Evolutionary conservation across 441 rosid species (phyloP).

Genomic region (Cnidoscolus chayamansa): DNA sequence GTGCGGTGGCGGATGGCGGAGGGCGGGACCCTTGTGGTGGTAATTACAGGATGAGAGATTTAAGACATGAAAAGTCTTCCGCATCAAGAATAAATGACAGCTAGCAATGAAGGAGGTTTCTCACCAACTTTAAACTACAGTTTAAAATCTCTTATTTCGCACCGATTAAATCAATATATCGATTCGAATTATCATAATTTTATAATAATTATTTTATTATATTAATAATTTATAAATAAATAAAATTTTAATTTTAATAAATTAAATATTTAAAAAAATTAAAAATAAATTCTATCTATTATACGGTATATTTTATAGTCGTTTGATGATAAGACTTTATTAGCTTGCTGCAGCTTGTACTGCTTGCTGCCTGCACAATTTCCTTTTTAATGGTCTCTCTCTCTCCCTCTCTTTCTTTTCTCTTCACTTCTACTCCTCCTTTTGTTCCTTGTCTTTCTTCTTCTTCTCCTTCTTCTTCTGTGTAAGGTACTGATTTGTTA

Average conservation of each 20-base stretch:
- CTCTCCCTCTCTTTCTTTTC: constrained; percentile 5
- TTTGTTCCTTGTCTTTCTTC: no score
- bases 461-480: constrained; percentile 10
- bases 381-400: neutral
- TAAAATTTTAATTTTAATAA: no score
- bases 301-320: no score
- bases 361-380: neutral
- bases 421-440: neutral
- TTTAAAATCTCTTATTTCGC: no score
- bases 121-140: constrained; percentile 33
- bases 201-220: no score
- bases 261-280: no score
- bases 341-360: neutral
- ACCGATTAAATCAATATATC: no score
- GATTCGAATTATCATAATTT: no score
- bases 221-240: no score
- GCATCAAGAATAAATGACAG: constrained; percentile 61
- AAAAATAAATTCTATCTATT: no score
- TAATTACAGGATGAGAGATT: neutral
- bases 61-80: constrained; percentile 13
- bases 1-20: neutral
- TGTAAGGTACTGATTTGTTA: constrained; percentile 27
- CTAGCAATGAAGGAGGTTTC: constrained; percentile 69
- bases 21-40: constrained; percentile 19
- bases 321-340: no score